phyloP scores from a whole-genome alignment of 202 grass and related monocot genomes.

The Musa balbisiana region DNA sequence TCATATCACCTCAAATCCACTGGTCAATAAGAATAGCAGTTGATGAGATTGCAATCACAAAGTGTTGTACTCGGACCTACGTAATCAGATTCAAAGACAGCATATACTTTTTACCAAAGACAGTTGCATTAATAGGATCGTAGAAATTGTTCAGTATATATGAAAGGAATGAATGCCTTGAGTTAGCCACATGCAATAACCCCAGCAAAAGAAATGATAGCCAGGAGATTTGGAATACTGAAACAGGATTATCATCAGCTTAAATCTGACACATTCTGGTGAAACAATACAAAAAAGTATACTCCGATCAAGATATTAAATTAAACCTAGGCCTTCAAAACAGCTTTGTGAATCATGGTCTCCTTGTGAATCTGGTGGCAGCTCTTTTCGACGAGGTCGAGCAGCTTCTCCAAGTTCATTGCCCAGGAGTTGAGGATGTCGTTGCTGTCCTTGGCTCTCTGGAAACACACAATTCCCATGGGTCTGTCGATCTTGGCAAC shows the following conservation, averaged over 20 bases:
- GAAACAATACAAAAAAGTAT: background rate
- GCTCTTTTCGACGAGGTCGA: conserved; percentile 89
- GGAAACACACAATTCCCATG: conserved; percentile 61
- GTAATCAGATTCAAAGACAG: no score
- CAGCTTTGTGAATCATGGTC: conserved; percentile 88
- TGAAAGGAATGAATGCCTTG: background rate
- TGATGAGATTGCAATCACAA: no score
- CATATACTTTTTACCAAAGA: background rate
- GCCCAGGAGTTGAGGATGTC: conserved; percentile 78
- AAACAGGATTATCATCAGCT: background rate
- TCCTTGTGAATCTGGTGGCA: conserved; percentile 99
- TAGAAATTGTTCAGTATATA: no score
- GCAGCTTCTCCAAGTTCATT: conserved; percentile 75
- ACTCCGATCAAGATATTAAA: background rate
- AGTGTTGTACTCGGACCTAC: no score
- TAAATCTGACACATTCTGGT: background rate
- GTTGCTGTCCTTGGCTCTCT: conserved; percentile 59
- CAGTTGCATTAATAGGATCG: background rate
- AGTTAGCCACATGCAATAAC: background rate
- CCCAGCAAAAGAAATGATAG: background rate
- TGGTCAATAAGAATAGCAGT: no score
- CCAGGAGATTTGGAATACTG: background rate
- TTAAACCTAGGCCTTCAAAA: conserved; percentile 42
- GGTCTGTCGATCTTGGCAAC: conserved; percentile 88
- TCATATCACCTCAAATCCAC: no score